These are phyloP conservation scores for Lycium ferocissimum DNA, from an alignment of 257 asterid genomes.

Conservation along the genomic window DNA sequence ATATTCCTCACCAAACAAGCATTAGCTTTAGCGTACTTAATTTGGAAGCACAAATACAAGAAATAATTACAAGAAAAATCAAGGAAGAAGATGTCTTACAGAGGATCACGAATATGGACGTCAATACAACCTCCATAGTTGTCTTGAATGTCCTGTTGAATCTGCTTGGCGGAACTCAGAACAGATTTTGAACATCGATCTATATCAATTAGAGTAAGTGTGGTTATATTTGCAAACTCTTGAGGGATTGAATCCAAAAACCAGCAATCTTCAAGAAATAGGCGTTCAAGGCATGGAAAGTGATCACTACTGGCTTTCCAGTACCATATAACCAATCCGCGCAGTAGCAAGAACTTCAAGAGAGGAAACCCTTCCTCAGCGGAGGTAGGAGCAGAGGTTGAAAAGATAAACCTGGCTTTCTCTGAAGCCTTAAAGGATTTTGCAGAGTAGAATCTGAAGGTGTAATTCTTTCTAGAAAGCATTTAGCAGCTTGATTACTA, in stretches of 20 bases:
- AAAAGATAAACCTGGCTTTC: neutral
- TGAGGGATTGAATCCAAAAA: slow-evolving; percentile 37
- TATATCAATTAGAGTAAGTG: slow-evolving; percentile 34
- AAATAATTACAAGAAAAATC: neutral
- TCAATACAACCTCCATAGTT: neutral
- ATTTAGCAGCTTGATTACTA: too few species aligned
- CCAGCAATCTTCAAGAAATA: slow-evolving; percentile 29
- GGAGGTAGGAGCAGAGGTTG: neutral
- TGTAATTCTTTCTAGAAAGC: neutral
- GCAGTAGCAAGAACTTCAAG: neutral
- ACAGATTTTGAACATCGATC: slow-evolving; percentile 21
- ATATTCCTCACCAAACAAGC: neutral
- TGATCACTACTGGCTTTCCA: slow-evolving; percentile 21
- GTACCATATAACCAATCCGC: neutral
- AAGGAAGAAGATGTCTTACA: neutral
- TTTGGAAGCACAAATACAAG: too few species aligned
- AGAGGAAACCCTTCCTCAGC: neutral
- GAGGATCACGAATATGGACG: neutral
- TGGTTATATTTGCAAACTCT: slow-evolving; percentile 39
- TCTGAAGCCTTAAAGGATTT: neutral
- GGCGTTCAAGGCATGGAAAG: slow-evolving; percentile 35
- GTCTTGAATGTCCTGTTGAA: slow-evolving; percentile 40
- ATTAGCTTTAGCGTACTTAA: neutral
- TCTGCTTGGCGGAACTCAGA: slow-evolving; percentile 39
- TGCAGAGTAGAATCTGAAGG: neutral